These are phyloP conservation scores for Sclerospora graminicola DNA, from an alignment of 352 stramenopile species.

Conservation along the genomic window DNA sequence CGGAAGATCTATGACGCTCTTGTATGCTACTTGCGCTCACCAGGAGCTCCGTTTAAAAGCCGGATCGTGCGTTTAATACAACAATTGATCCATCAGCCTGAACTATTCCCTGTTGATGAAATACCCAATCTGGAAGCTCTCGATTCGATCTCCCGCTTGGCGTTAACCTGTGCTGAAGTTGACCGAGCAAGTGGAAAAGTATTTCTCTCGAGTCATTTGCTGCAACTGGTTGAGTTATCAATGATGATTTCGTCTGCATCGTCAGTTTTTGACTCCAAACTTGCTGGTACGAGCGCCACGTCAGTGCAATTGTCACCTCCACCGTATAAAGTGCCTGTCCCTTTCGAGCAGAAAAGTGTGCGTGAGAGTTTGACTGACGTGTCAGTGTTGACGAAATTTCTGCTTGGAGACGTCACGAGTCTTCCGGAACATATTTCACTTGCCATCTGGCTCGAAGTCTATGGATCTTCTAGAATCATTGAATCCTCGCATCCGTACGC, in stretches of 20 bases:
- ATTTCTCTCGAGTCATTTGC: constrained; percentile 64
- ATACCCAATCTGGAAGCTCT: constrained; percentile 52
- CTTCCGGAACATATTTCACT: constrained; percentile 48
- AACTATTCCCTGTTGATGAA: constrained; percentile 45
- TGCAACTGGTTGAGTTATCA: constrained; percentile 71
- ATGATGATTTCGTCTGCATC: constrained; percentile 42
- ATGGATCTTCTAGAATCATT: constrained; percentile 44
- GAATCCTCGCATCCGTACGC: constrained; percentile 61
- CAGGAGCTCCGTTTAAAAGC: constrained; percentile 70
- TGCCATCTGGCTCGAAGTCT: constrained; percentile 74
- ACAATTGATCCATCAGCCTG: constrained; percentile 55
- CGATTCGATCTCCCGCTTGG: constrained; percentile 48
- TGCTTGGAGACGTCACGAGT: constrained; percentile 35
- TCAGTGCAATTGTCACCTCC: background rate
- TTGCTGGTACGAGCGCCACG: background rate
- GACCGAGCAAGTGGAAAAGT: constrained; percentile 52
- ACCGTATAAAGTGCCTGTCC: constrained; percentile 28
- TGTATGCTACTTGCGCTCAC: constrained; percentile 69
- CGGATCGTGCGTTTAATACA: constrained; percentile 66
- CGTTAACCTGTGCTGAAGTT: constrained; percentile 39
- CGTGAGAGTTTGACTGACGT: constrained; percentile 46
- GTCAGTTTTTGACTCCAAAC: constrained; percentile 25
- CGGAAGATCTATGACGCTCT: constrained; percentile 71
- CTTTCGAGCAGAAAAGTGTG: constrained; percentile 31
- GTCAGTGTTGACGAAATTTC: constrained; percentile 37